Percentiles rank a stretch among this genome's conserved stretches.
These are phyloP conservation scores for Nasturtium officinale DNA, from an alignment of 345 rosid species.

Conservation along the genomic window DNA sequence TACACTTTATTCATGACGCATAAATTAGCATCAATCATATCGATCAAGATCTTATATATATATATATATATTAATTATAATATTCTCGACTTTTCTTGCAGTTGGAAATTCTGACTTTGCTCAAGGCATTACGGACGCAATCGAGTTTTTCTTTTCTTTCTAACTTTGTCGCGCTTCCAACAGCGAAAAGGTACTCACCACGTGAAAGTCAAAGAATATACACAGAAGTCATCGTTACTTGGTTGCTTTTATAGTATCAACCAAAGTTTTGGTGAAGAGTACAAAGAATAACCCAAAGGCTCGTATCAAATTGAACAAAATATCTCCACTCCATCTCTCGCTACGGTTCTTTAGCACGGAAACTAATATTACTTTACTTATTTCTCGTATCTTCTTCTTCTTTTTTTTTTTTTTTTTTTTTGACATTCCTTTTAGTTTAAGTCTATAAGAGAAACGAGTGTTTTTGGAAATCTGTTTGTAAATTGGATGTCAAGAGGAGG, in stretches of 20 bases:
- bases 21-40: conserved; percentile 18
- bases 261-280: conserved; percentile 29
- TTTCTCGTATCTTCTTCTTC: neutral
- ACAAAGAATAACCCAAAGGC: conserved; percentile 13
- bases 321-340: conserved; percentile 18
- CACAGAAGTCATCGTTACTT: conserved; percentile 30
- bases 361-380: conserved; percentile 8
- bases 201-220: conserved; percentile 17
- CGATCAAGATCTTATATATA: neutral
- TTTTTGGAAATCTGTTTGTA: conserved; percentile 27
- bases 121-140: conserved; percentile 29
- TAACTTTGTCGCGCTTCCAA: conserved; percentile 21
- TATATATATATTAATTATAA: neutral
- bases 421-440: conserved; percentile 8
- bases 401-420: conserved; percentile 15
- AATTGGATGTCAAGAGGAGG: conserved; percentile 2
- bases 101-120: conserved; percentile 46
- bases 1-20: conserved; percentile 24
- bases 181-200: conserved; percentile 5
- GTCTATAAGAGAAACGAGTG: conserved; percentile 5
- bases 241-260: conserved; percentile 25
- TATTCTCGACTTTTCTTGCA: conserved; percentile 30
- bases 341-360: neutral
- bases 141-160: conserved; percentile 22
- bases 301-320: conserved; percentile 24